A percentile compares a stretch with the other conserved stretches of the same genome.
phyloP scores from a whole-genome alignment of 495 filamentous ascomycete species.

The Cercophora scortea region DNA sequence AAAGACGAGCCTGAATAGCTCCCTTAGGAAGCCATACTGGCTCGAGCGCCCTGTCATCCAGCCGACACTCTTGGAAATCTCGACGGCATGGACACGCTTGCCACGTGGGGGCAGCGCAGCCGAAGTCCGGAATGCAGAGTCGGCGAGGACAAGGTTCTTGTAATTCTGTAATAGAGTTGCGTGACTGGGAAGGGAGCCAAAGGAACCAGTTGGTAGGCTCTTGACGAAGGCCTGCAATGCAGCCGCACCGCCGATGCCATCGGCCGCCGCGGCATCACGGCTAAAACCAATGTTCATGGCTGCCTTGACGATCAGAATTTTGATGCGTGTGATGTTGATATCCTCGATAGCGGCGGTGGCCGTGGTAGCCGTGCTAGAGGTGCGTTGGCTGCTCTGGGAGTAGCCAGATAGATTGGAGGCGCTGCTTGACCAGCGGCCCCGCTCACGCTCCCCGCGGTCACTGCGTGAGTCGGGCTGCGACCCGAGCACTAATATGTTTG shows the following conservation, averaged over 20 bases:
- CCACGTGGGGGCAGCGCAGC: conserved; percentile 45
- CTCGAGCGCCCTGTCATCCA: conserved; percentile 51
- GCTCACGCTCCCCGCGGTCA: conserved; percentile 19
- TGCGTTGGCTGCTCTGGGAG: conserved; percentile 60
- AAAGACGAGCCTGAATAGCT: conserved; percentile 78
- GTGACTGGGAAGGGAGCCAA: conserved; percentile 65
- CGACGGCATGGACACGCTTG: conserved; percentile 53
- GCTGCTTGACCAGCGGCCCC: conserved; percentile 63
- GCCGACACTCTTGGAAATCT: conserved; percentile 66
- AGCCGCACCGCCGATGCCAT: conserved; percentile 24
- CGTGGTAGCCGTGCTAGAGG: conserved; percentile 69
- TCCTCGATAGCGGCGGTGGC: conserved; percentile 55
- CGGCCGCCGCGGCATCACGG: conserved; percentile 32
- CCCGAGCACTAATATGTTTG: conserved; percentile 80
- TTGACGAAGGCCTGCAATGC: conserved; percentile 66
- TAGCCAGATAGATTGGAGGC: conserved; percentile 67
- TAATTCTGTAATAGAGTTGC: conserved; percentile 64
- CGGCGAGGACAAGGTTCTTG: conserved; percentile 63
- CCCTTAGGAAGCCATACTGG: conserved; percentile 65
- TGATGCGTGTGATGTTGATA: conserved; percentile 63
- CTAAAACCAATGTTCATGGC: conserved; percentile 71
- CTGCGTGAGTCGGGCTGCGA: conserved; percentile 40
- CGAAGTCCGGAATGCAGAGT: conserved; percentile 54
- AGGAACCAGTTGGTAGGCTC: conserved; percentile 65
- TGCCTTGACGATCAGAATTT: conserved; percentile 69